Conservation (phyloP, 2,329 filamentous ascomycete genomes). For the Fusarium miscanthi region DNA sequence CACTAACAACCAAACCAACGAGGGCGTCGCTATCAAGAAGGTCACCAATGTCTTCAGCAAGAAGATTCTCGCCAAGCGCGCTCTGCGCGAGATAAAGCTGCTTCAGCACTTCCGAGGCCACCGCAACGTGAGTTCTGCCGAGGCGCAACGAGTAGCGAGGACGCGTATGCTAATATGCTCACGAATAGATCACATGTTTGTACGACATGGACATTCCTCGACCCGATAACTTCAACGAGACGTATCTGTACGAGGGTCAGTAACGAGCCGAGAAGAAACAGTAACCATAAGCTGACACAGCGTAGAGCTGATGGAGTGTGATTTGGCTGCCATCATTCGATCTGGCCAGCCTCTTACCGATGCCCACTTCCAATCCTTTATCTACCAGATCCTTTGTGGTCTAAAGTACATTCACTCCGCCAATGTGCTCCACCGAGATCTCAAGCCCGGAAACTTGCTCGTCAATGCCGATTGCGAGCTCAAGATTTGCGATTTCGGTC, state of each 20-base stretch:
- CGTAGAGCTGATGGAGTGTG: conserved; percentile 97
- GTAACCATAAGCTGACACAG: conserved; percentile 32
- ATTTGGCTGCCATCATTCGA: conserved; percentile 96
- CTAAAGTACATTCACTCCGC: conserved; percentile 99
- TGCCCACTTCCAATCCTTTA: conserved; percentile 99
- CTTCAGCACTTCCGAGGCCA: conserved; percentile 96
- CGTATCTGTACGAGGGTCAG: conserved; percentile 96
- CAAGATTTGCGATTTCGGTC: conserved; percentile 98
- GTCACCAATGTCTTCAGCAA: conserved; percentile 99
- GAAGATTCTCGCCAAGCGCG: conserved; percentile 98
- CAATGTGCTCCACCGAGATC: conserved; percentile 94
- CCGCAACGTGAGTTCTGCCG: conserved; percentile 73
- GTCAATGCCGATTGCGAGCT: conserved; percentile 99
- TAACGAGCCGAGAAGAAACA: conserved; percentile 25
- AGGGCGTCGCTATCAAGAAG: conserved; percentile 99
- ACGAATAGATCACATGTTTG: conserved; percentile 88
- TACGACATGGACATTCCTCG: conserved; percentile 99
- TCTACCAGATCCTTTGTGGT: conserved; percentile 99
- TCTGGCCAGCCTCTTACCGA: conserved; percentile 97
- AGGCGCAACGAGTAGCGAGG: not conserved
- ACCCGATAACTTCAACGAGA: conserved; percentile 98
- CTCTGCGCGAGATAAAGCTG: conserved; percentile 97
- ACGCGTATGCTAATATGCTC: conserved; percentile 33
- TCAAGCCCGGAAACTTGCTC: conserved; percentile 96
- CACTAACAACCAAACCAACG: conserved; percentile 87